Evolutionary conservation across 2,329 filamentous ascomycete species (phyloP).

Genomic region (Nothomitra cinnamomea): DNA sequence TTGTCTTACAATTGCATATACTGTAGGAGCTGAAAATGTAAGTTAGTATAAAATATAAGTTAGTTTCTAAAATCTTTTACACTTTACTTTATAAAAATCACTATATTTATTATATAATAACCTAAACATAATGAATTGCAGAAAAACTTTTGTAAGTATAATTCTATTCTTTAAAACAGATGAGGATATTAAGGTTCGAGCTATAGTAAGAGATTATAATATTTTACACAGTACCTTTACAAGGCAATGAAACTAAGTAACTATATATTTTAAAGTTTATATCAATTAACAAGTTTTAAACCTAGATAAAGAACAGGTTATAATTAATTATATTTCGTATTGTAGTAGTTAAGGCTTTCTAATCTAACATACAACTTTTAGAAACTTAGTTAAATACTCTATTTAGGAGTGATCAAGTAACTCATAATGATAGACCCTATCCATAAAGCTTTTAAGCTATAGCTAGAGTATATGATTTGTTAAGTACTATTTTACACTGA

Average conservation of each 20-base stretch:
- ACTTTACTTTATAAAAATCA: no score
- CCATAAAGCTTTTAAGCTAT: not conserved
- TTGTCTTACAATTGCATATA: no score
- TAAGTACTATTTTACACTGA: not conserved
- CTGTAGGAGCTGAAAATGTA: no score
- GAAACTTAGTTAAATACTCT: not conserved
- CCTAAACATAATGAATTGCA: no score
- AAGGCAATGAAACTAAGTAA: not conserved
- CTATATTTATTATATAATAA: no score
- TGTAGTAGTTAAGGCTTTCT: not conserved
- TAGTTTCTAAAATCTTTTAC: no score
- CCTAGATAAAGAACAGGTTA: not conserved
- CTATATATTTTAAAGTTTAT: not conserved
- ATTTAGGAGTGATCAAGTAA: not conserved
- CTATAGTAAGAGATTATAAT: not conserved
- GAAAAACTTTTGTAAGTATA: no score
- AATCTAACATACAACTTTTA: not conserved
- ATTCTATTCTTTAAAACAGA: no score
- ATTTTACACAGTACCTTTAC: not conserved
- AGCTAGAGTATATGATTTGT: not conserved
- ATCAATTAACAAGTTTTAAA: no score
- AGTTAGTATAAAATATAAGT: no score
- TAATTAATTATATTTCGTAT: not conserved
- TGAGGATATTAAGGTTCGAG: no score
- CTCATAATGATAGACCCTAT: not conserved